A percentile compares a stretch with the other conserved stretches of the same genome.
Conservation (phyloP, 1,284 basidiomycete species). For the Cutaneotrichosporon arboriforme region DNA sequence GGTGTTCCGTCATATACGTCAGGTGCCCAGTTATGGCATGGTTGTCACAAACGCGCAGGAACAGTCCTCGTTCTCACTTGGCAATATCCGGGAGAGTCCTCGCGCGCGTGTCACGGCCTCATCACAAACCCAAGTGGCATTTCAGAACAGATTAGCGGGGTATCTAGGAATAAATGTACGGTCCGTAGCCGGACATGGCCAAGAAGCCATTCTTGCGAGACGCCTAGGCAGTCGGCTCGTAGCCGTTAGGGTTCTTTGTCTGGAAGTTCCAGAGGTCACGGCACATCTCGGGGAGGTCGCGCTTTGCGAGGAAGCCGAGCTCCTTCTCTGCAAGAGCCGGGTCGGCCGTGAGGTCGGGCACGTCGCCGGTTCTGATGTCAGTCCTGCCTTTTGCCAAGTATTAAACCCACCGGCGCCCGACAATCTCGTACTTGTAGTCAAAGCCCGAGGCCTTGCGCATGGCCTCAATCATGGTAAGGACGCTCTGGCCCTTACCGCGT, state of each 20-base stretch:
- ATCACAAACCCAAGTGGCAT: too few relatives aligned
- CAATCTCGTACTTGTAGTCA: conserved; percentile 65
- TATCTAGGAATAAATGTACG: too few relatives aligned
- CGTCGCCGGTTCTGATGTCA: conserved; percentile 71
- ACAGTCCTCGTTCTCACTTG: too few relatives aligned
- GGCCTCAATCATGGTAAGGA: conserved; percentile 89
- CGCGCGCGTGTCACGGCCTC: too few relatives aligned
- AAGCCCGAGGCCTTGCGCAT: conserved; percentile 84
- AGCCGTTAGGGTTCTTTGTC: conserved; percentile 72
- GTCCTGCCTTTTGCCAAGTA: conserved; percentile 56
- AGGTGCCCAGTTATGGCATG: too few relatives aligned
- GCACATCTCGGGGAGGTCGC: conserved; percentile 83
- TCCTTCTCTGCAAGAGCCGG: conserved; percentile 87
- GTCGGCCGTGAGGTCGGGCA: conserved; percentile 94
- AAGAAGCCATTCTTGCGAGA: too few relatives aligned
- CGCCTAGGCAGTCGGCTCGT: conserved; percentile 39
- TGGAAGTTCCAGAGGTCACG: conserved; percentile 91
- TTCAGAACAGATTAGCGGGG: too few relatives aligned
- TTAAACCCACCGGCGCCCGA: conserved; percentile 55
- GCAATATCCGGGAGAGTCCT: too few relatives aligned
- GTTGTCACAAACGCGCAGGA: too few relatives aligned
- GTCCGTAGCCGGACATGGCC: too few relatives aligned
- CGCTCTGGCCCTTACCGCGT: conserved; percentile 85
- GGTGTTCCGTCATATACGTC: too few relatives aligned
- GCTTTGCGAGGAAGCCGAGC: conserved; percentile 83